These are phyloP conservation scores for Tetrahymena malaccensis DNA, from an alignment of 73 alveolate genomes.

Conservation along the genomic window DNA sequence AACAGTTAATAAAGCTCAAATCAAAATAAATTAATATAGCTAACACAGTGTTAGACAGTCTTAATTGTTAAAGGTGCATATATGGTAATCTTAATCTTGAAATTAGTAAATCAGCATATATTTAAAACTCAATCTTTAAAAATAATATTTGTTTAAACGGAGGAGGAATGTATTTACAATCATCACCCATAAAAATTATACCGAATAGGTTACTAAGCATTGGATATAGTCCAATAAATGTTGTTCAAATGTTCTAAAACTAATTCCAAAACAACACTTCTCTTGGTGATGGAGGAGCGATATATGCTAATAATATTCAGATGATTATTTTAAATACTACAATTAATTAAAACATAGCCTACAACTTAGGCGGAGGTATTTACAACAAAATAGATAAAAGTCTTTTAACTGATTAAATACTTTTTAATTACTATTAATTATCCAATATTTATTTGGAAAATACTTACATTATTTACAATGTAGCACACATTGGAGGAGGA, in stretches of 20 bases:
- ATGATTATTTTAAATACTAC: neutral
- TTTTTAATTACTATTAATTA: too few relatives aligned
- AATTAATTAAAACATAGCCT: neutral
- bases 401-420: neutral
- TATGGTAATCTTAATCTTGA: neutral
- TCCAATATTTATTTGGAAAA: too few relatives aligned
- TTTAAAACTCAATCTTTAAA: neutral
- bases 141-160: neutral
- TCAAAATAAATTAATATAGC: neutral
- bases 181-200: neutral
- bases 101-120: neutral
- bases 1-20: too few relatives aligned
- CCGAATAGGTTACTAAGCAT: neutral
- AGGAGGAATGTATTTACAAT: neutral
- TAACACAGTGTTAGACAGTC: neutral
- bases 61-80: neutral
- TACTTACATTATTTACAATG: neutral
- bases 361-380: neutral
- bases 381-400: neutral
- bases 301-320: neutral
- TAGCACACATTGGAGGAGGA: neutral
- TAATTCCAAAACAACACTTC: neutral
- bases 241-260: neutral
- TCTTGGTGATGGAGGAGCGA: neutral
- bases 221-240: neutral